A percentile compares a stretch with the other conserved stretches of the same genome.
Evolutionary conservation across 768 basidiomycete genomes (phyloP).

Genomic region (Tylopilus intermedius): DNA sequence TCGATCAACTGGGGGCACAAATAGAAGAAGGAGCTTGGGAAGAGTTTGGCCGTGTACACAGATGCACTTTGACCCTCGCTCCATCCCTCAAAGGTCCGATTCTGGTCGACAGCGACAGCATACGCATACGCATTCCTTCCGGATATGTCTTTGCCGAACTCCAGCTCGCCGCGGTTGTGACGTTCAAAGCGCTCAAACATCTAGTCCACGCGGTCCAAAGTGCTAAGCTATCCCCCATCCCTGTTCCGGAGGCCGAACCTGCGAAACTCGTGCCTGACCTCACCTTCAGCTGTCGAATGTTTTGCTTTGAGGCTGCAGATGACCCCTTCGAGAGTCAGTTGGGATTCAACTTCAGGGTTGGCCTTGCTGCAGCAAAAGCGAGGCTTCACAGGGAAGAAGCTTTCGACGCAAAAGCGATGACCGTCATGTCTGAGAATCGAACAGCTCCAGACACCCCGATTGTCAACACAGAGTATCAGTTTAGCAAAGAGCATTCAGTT

Average conservation of each 20-base stretch:
- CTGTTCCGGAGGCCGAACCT: constrained; percentile 63
- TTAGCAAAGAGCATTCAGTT: constrained; percentile 60
- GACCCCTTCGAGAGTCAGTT: constrained; percentile 78
- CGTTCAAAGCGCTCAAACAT: constrained; percentile 71
- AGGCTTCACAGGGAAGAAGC: constrained; percentile 74
- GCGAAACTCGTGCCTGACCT: constrained; percentile 70
- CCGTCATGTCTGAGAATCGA: constrained; percentile 37
- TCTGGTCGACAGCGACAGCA: constrained; percentile 53
- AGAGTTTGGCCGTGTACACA: constrained; percentile 59
- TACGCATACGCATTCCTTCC: constrained; percentile 74
- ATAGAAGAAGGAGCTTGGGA: constrained; percentile 55
- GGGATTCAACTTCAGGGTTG: constrained; percentile 69
- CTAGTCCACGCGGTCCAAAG: constrained; percentile 50
- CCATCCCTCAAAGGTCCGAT: constrained; percentile 36
- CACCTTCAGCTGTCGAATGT: constrained; percentile 48
- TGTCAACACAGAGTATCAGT: constrained; percentile 56
- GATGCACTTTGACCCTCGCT: constrained; percentile 41
- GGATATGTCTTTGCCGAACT: constrained; percentile 73
- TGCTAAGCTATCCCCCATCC: constrained; percentile 49
- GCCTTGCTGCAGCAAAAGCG: constrained; percentile 63
- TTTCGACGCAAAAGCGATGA: constrained; percentile 73
- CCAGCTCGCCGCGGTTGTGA: constrained; percentile 62
- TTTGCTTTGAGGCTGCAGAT: constrained; percentile 78
- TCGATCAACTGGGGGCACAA: constrained; percentile 30
- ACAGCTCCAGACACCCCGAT: constrained; percentile 32